Conservation (phyloP, 257 asterid species). For the Ehretia macrophylla region DNA sequence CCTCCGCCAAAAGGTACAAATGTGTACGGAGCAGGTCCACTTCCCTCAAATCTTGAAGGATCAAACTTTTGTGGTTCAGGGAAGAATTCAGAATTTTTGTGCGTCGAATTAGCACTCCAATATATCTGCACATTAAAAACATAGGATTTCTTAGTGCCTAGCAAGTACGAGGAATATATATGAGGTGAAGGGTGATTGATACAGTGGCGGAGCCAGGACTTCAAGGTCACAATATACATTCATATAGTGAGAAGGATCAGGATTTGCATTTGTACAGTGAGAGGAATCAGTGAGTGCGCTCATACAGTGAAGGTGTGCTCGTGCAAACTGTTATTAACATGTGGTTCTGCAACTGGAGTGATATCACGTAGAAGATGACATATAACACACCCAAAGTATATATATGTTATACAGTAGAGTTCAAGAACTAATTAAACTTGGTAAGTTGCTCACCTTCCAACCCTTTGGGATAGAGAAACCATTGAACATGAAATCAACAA, state of each 20-base stretch:
- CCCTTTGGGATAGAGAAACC: conserved; percentile 65
- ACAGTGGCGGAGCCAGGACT: no score
- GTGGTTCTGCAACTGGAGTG: no score
- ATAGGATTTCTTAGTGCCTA: not conserved
- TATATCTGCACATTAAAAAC: conserved; percentile 32
- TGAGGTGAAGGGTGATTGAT: not conserved
- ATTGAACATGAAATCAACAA: conserved; percentile 41
- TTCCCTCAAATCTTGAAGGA: conserved; percentile 54
- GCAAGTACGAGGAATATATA: not conserved
- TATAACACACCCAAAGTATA: not conserved
- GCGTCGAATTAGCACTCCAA: conserved; percentile 52
- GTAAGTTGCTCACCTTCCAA: conserved; percentile 39
- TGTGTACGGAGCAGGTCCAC: conserved; percentile 56
- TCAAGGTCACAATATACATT: no score
- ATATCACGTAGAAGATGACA: no score
- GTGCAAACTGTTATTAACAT: no score
- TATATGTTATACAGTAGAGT: no score
- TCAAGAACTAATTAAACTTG: no score
- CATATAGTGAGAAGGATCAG: no score
- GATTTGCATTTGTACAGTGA: no score
- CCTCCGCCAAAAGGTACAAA: conserved; percentile 65
- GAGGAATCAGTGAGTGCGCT: no score
- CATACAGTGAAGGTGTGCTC: no score
- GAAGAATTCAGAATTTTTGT: conserved; percentile 39
- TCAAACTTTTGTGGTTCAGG: conserved; percentile 41